Evolutionary conservation across 768 basidiomycete species (phyloP).

Genomic region (Clathrus columnatus): DNA sequence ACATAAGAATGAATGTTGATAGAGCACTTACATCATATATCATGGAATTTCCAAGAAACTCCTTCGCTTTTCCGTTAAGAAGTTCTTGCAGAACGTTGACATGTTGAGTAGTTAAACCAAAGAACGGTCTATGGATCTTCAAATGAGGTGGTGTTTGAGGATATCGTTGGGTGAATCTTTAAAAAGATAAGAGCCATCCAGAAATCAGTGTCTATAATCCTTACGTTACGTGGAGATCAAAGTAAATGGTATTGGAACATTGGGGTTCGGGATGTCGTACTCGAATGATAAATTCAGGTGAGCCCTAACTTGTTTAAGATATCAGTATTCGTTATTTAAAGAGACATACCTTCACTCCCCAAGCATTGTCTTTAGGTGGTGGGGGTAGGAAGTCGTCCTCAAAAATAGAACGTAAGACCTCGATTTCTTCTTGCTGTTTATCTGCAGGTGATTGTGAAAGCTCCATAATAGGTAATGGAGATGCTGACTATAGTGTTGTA

Average conservation of each 20-base stretch:
- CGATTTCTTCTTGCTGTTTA: conserved; percentile 61
- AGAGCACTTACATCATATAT: conserved; percentile 55
- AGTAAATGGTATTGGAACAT: conserved; percentile 48
- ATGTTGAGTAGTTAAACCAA: conserved; percentile 51
- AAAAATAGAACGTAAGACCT: conserved; percentile 73
- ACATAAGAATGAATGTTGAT: neutral
- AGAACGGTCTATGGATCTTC: conserved; percentile 52
- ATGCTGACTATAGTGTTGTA: conserved; percentile 49
- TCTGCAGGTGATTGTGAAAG: conserved; percentile 50
- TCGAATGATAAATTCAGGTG: conserved; percentile 70
- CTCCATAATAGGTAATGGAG: conserved; percentile 40
- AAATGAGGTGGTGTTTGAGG: conserved; percentile 67
- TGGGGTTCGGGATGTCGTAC: conserved; percentile 55
- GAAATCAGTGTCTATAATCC: conserved; percentile 13
- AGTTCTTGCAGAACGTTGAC: conserved; percentile 46
- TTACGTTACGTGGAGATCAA: conserved; percentile 66
- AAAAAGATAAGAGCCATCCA: conserved; percentile 7
- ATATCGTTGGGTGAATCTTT: conserved; percentile 75
- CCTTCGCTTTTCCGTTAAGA: conserved; percentile 60
- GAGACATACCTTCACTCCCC: conserved; percentile 50
- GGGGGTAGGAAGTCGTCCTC: conserved; percentile 67
- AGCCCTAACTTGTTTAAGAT: conserved; percentile 21
- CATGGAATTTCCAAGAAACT: conserved; percentile 60
- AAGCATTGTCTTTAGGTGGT: conserved; percentile 54
- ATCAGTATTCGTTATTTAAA: neutral